phyloP scores from a whole-genome alignment of 192 early-diverging fungal genomes.

The Podila horticola region DNA sequence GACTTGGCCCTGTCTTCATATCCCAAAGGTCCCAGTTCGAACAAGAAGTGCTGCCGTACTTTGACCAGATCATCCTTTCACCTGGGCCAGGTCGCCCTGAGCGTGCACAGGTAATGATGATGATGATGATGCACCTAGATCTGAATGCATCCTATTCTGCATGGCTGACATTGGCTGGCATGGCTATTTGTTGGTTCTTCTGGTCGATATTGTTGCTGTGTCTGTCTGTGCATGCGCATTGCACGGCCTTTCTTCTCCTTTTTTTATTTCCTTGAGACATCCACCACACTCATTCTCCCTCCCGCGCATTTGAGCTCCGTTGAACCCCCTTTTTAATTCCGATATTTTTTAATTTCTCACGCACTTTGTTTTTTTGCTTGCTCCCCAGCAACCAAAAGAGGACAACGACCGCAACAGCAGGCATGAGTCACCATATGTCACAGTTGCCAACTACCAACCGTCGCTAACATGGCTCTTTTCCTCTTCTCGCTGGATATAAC shows the following conservation, averaged over 20 bases:
- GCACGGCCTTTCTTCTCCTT: not conserved
- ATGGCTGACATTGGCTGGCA: no score
- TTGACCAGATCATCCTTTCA: slow-evolving; percentile 92
- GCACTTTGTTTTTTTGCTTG: not conserved
- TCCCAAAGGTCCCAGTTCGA: slow-evolving; percentile 62
- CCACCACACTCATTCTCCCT: no score
- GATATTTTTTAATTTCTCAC: not conserved
- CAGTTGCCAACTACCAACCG: not conserved
- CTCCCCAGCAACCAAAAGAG: not conserved
- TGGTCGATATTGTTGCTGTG: not conserved
- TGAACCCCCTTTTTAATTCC: not conserved
- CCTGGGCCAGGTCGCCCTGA: slow-evolving; percentile 94
- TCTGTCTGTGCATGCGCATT: not conserved
- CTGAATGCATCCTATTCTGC: not conserved
- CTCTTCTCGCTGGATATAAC: not conserved
- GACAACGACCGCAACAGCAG: no score
- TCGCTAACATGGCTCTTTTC: not conserved
- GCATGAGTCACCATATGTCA: not conserved
- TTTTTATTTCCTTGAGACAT: not conserved
- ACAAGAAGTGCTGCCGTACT: slow-evolving; percentile 74
- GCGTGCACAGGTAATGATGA: slow-evolving; percentile 50
- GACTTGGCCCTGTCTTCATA: not conserved
- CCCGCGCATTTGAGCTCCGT: not conserved
- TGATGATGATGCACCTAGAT: not conserved
- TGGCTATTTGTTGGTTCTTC: not conserved